Evolutionary conservation across 306 rosid species (phyloP).

Genomic region (Sesbania bispinosa): DNA sequence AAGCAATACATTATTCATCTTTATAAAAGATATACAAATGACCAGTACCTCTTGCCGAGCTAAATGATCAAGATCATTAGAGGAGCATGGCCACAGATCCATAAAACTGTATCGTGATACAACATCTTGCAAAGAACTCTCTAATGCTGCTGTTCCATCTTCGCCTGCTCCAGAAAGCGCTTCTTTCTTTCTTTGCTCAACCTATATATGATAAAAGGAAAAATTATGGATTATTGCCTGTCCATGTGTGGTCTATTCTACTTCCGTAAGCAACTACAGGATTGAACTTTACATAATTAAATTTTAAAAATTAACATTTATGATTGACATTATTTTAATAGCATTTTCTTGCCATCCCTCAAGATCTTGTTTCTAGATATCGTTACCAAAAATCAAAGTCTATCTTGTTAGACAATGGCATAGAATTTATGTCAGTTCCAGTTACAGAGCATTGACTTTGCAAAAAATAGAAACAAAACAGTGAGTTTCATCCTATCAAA

Average conservation of each 20-base stretch:
- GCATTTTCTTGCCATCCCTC: slow-evolving; percentile 1
- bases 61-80: slow-evolving; percentile 81
- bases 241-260: neutral
- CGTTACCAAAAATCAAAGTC: neutral
- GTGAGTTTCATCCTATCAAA: neutral
- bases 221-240: neutral
- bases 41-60: slow-evolving; percentile 72
- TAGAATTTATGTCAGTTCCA: neutral
- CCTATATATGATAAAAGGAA: slow-evolving; percentile 42
- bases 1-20: neutral
- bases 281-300: neutral
- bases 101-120: slow-evolving; percentile 86
- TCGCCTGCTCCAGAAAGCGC: slow-evolving; percentile 69
- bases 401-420: neutral
- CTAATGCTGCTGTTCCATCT: slow-evolving; percentile 59
- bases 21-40: neutral
- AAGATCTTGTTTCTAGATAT: neutral
- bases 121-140: slow-evolving; percentile 79
- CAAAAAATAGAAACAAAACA: neutral
- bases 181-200: slow-evolving; percentile 88
- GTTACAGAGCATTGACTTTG: neutral
- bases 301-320: neutral
- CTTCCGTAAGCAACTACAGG: neutral
- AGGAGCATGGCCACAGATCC: slow-evolving; percentile 95
- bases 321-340: neutral